Evolutionary conservation across 768 basidiomycete genomes (phyloP).

Genomic region (Boletus sensibilis): DNA sequence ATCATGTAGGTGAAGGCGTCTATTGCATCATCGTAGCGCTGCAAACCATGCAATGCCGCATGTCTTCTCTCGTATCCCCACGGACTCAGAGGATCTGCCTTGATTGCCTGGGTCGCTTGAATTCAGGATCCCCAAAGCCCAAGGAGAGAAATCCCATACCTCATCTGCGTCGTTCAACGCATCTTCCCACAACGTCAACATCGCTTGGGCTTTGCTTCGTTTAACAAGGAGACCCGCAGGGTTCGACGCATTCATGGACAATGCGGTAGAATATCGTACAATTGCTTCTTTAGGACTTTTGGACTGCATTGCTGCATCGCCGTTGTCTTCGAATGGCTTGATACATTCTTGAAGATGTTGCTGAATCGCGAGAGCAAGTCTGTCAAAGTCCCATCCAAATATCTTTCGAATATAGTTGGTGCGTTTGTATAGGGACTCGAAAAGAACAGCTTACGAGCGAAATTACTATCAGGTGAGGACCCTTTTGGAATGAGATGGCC

Average conservation of each 20-base stretch:
- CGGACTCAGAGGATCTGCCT: background rate
- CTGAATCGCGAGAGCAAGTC: background rate
- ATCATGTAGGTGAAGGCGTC: background rate
- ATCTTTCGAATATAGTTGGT: background rate
- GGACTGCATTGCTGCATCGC: background rate
- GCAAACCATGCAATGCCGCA: background rate
- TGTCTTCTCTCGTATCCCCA: constrained; percentile 5
- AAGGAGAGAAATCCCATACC: background rate
- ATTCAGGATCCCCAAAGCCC: background rate
- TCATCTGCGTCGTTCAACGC: constrained; percentile 15
- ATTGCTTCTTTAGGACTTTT: constrained; percentile 2
- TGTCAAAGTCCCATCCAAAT: constrained; percentile 16
- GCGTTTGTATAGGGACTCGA: fast-evolving
- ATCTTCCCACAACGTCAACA: background rate
- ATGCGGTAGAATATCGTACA: background rate
- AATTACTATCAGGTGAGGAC: background rate
- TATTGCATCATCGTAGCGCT: background rate
- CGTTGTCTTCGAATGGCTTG: background rate
- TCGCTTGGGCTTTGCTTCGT: constrained; percentile 5
- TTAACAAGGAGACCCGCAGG: too few relatives aligned
- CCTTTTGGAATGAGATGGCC: background rate
- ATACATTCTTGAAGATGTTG: background rate
- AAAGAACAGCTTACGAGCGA: constrained; percentile 4
- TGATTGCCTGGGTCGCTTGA: background rate
- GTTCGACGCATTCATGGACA: background rate